Evolutionary conservation across 495 filamentous ascomycete species (phyloP), one percentile per base, ranked within the genome.

Genomic region (Daldinia vernicosa): DNA sequence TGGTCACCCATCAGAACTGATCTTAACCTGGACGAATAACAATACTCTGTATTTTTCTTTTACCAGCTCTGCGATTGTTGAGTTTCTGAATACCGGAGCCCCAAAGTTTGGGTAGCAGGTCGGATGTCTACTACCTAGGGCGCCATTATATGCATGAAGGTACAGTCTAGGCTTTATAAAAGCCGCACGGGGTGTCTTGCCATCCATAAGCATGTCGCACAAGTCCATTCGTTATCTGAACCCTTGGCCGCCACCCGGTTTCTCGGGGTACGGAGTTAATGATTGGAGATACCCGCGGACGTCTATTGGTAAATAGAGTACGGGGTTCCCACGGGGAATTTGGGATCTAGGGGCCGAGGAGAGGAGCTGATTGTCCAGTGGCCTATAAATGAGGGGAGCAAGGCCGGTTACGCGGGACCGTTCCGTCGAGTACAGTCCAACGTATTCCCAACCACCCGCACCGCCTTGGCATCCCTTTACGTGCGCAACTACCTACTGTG

Each of bases 211-310:
- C 35, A 26, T 60, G 69, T 72, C 45, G 63, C 69, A 67, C 63
- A 37, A 50, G 58, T 40, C 59, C 35, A 37, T 67, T 63, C 35
- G 47, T 67, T 72, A 72, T 67, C 70, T 72, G 12, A 52, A 35
- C 47, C 35, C 47, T 43, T 50, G 33, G n/a, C 9, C 22, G n/a
- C 9, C 22, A 32, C 60, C 68, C 68, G 56, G 51, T 15, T 24
- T 22, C 55, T 66, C 68, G 70, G 70, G 58, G 65, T 55, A 56
- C 65, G 70, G 70, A 72, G 70, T 72, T 72, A 72, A 51, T 72
- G 51, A 30, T 26, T 43, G 22, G 52, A 39, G 39, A 50, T 51
- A 30, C n/a, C n/a, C n/a, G n/a, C n/a, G n/a, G n/a, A n/a, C 17
- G 30, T 52, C 27, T 19, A 70, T 70, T 70, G 60, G 67, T 54